Evolutionary conservation across 176 grass and related monocot species (phyloP).

Genomic region (Miscanthus lutarioriparius): DNA sequence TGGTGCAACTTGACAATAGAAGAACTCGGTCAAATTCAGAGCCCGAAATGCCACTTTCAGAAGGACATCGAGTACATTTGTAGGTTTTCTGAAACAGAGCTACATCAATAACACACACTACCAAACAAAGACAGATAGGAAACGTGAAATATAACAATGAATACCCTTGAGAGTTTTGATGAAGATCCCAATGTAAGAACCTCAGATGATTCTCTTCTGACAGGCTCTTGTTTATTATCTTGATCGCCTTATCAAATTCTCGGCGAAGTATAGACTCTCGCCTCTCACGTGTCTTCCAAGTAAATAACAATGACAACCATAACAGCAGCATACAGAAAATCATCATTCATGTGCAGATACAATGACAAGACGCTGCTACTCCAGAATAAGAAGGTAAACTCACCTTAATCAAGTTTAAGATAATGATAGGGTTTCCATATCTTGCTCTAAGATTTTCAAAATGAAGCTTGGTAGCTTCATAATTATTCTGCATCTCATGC

Average conservation of each 20-base stretch:
- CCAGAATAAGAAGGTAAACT: slow-evolving; percentile 23
- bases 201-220: slow-evolving; percentile 62
- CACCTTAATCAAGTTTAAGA: slow-evolving; percentile 98
- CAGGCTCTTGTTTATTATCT: slow-evolving; percentile 61
- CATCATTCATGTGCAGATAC: slow-evolving; percentile 20
- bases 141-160: slow-evolving; percentile 33
- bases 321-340: slow-evolving; percentile 15
- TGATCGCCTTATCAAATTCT: slow-evolving; percentile 80
- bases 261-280: slow-evolving; percentile 83
- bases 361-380: slow-evolving; percentile 23
- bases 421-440: slow-evolving; percentile 93
- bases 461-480: slow-evolving; percentile 86
- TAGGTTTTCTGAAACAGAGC: slow-evolving; percentile 59
- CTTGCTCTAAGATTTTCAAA: slow-evolving; percentile 82
- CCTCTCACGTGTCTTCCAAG: slow-evolving; percentile 67
- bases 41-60: slow-evolving; percentile 69
- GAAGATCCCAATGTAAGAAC: slow-evolving; percentile 97
- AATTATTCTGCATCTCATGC: slow-evolving; percentile 65
- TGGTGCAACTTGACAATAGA: slow-evolving; percentile 65
- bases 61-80: slow-evolving; percentile 75
- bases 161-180: slow-evolving; percentile 80
- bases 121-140: neutral
- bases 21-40: slow-evolving; percentile 76
- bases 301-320: slow-evolving; percentile 21
- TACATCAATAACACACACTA: slow-evolving; percentile 33